Evolutionary conservation across 208 protist genomes (phyloP), one percentile per base, ranked within the genome.

Genomic region (Leishmania major): DNA sequence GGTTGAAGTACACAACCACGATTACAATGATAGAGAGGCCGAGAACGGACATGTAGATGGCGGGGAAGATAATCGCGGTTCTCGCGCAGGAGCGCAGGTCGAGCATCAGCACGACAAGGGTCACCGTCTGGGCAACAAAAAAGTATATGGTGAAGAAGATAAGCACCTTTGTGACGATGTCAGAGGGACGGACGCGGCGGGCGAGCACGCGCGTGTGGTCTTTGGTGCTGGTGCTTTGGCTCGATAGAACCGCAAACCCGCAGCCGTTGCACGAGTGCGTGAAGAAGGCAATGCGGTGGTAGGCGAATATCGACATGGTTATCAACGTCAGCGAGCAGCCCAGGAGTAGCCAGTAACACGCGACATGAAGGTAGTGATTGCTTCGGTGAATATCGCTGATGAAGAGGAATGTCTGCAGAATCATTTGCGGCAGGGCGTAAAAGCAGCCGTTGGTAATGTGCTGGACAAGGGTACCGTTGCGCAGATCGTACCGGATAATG

Each of bases 401-500:
- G 64, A 92, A 93, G 13, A 94, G 83, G 82, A 91, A 97, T 51
- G 80, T 87, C 83, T 97, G 94, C n/a, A 97, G 0, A 47, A 94
- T 78, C 40, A 95, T 62, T 79, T 97, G 94, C 35, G 92, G 94
- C 78, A 90, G 88, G 3, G 91, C 91, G 69, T 84, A 89, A 72
- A 91, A 96, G 59, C 88, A 84, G 62, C 88, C 87, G 80, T 94
- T 77, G 72, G 85, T 75, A 71, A 95, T 91, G 25, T 93, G 87
- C 74, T 95, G 85, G 53, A 95, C 81, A 0, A 87, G 77, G 7
- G 94, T 86, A 13, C 89, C 89, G 80, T 94, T 95, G 75, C 89
- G 88, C n/a, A 97, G 85, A 72, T 97, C 94, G 85, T 92, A 92
- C 37, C 93, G 89, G 80, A 97, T 96, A 60, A 96, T 87, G 80